These are phyloP conservation scores for Ogataea ramenticola DNA, from an alignment of 805 yeast species.

Conservation along the genomic window DNA sequence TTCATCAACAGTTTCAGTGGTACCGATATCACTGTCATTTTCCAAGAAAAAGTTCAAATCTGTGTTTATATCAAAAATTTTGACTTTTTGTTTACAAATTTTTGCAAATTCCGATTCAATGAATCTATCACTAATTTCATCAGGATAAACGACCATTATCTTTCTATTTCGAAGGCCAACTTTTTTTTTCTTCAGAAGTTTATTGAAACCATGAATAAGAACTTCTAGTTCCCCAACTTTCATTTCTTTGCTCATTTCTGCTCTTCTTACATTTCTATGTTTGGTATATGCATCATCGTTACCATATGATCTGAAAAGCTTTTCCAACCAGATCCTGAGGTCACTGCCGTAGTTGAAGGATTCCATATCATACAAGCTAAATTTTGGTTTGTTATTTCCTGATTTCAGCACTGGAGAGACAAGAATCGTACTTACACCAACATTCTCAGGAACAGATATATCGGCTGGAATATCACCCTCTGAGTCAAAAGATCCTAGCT, in stretches of 20 bases:
- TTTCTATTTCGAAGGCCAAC: slow-evolving; percentile 4
- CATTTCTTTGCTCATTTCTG: slow-evolving; percentile 9
- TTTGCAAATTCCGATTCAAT: slow-evolving; percentile 9
- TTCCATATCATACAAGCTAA: slow-evolving; percentile 18
- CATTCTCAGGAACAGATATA: slow-evolving; percentile 14
- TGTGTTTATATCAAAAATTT: slow-evolving; percentile 7
- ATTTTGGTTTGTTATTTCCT: slow-evolving; percentile 12
- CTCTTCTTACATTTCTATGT: slow-evolving; percentile 17
- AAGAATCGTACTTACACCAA: slow-evolving; percentile 17
- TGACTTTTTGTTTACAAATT: slow-evolving; percentile 4
- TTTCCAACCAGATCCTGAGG: slow-evolving; percentile 14
- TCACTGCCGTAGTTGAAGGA: slow-evolving; percentile 17
- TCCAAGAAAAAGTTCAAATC: slow-evolving; percentile 10
- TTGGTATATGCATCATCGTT: slow-evolving; percentile 14
- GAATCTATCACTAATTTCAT: slow-evolving; percentile 14
- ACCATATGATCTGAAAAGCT: slow-evolving; percentile 14
- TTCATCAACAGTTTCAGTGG: slow-evolving; percentile 1
- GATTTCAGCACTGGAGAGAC: slow-evolving; percentile 13
- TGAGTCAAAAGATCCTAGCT: slow-evolving; percentile 18
- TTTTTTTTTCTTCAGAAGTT: slow-evolving; percentile 10
- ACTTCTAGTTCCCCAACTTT: slow-evolving; percentile 17
- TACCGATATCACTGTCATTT: not conserved
- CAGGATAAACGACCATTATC: slow-evolving; percentile 21
- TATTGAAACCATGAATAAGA: slow-evolving; percentile 18
- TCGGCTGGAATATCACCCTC: slow-evolving; percentile 14